phyloP scores from a whole-genome alignment of 2,329 filamentous ascomycete species.

The Epichloe hybrida region DNA sequence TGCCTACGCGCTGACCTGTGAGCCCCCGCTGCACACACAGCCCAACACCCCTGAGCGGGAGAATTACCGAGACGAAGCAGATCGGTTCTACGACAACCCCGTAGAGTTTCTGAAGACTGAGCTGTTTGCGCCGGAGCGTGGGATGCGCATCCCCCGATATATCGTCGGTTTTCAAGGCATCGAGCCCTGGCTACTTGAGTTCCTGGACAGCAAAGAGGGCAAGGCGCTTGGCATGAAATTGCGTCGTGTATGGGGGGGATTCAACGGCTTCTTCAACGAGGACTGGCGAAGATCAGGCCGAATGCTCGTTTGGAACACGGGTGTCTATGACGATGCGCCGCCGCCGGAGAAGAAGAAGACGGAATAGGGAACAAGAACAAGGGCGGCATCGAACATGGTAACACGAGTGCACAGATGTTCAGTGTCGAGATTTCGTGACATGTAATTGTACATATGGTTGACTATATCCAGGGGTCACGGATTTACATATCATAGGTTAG shows the following conservation, averaged over 20 bases:
- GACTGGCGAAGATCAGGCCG: slow-evolving; percentile 42
- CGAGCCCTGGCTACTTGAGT: slow-evolving; percentile 31
- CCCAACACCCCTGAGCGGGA: slow-evolving; percentile 48
- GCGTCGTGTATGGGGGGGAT: slow-evolving; percentile 41
- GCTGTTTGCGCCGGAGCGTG: slow-evolving; percentile 27
- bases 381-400: no score
- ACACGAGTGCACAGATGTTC: no score
- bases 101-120: slow-evolving; percentile 39
- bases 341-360: no score
- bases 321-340: slow-evolving; percentile 12
- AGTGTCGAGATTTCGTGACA: no score
- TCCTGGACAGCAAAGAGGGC: slow-evolving; percentile 28
- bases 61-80: slow-evolving; percentile 75
- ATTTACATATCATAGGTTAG: no score
- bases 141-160: slow-evolving; percentile 33
- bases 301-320: slow-evolving; percentile 47
- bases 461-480: neutral
- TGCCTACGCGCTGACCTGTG: slow-evolving; percentile 79
- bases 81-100: slow-evolving; percentile 68
- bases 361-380: no score
- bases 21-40: slow-evolving; percentile 61
- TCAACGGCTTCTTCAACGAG: slow-evolving; percentile 50
- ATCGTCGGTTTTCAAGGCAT: slow-evolving; percentile 49
- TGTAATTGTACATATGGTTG: neutral
- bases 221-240: slow-evolving; percentile 28